These are phyloP conservation scores for Leccinum solheimii DNA, from an alignment of 1,284 basidiomycete species.

Conservation along the genomic window DNA sequence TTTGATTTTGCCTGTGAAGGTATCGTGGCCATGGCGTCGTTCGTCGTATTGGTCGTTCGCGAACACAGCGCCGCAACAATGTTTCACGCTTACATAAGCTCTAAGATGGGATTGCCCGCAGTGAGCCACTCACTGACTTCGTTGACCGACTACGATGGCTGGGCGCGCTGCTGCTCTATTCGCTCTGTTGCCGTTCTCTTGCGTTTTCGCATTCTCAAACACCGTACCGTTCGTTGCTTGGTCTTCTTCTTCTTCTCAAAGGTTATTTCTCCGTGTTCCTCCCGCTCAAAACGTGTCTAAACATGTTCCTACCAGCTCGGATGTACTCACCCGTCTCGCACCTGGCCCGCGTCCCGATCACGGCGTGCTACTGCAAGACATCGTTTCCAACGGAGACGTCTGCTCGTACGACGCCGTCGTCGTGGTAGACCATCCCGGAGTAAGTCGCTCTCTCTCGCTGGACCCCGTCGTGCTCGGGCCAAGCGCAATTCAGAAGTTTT, in stretches of 20 bases:
- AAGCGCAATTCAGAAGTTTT: neutral
- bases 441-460: constrained; percentile 37
- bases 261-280: constrained; percentile 40
- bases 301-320: constrained; percentile 40
- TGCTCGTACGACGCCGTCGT: constrained; percentile 67
- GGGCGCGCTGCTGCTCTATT: constrained; percentile 24
- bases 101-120: neutral
- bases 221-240: constrained; percentile 67
- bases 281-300: neutral
- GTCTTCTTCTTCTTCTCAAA: constrained; percentile 43
- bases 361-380: constrained; percentile 40
- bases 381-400: constrained; percentile 48
- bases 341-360: constrained; percentile 33
- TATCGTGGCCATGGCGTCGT: constrained; percentile 44
- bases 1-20: constrained; percentile 65
- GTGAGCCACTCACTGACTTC: neutral
- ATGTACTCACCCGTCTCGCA: constrained; percentile 44
- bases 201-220: constrained; percentile 52
- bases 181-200: constrained; percentile 45
- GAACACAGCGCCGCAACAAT: neutral
- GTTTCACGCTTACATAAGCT: constrained; percentile 23
- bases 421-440: constrained; percentile 67
- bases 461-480: neutral
- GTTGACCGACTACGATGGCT: constrained; percentile 21
- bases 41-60: neutral